Conservation (phyloP, 352 stramenopile genomes). For the Globisporangium emineosum region DNA sequence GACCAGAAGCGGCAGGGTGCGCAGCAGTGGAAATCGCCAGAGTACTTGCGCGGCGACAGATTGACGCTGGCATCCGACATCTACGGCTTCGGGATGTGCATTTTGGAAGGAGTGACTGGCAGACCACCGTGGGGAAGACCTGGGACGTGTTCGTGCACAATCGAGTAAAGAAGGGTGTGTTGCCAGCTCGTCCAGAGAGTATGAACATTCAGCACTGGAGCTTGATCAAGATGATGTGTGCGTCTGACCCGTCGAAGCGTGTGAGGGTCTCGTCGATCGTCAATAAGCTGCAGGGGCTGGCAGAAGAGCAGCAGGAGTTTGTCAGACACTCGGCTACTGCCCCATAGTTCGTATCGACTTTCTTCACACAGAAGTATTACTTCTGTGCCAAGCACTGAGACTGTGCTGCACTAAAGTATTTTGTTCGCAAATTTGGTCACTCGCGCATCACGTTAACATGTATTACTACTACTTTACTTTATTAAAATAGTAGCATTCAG, state of each 20-base stretch:
- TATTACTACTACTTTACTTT: no score
- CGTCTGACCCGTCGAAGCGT: not conserved
- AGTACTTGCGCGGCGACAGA: constrained; percentile 1
- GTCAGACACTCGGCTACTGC: not conserved
- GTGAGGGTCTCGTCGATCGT: not conserved
- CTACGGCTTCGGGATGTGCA: constrained; percentile 17
- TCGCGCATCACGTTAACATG: no score
- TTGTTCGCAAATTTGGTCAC: no score
- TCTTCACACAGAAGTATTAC: no score
- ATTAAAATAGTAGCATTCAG: no score
- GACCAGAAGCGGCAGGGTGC: constrained; percentile 4
- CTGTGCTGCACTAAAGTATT: no score
- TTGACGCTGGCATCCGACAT: constrained; percentile 11
- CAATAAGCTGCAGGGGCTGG: not conserved
- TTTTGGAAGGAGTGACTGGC: constrained; percentile 14
- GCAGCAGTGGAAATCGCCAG: constrained; percentile 3
- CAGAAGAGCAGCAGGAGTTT: not conserved
- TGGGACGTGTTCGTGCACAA: not conserved
- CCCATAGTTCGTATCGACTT: no score
- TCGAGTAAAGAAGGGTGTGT: not conserved
- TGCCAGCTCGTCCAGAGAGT: not conserved
- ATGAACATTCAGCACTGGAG: not conserved
- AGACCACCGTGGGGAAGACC: not conserved
- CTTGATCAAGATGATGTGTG: constrained; percentile 8
- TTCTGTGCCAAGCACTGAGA: no score